phyloP scores from a whole-genome alignment of 2,329 filamentous ascomycete species.

The Paraphoma sp. region DNA sequence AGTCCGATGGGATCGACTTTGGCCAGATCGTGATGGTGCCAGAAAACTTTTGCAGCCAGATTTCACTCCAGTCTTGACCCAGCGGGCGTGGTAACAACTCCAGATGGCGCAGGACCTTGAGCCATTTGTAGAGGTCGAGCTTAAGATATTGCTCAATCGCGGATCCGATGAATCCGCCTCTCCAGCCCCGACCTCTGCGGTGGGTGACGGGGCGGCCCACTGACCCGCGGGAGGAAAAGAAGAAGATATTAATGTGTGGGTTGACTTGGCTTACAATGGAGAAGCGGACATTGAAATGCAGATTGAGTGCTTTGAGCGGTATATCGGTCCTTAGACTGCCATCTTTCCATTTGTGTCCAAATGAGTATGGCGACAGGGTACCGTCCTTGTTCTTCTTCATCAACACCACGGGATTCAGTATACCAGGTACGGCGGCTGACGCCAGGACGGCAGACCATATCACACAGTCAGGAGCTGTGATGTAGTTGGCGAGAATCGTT shows the following conservation, averaged over 20 bases:
- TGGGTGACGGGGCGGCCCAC: slow-evolving; percentile 95
- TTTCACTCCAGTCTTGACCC: slow-evolving; percentile 94
- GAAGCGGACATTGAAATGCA: slow-evolving; percentile 99
- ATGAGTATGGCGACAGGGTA: slow-evolving; percentile 84
- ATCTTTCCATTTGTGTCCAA: slow-evolving; percentile 99
- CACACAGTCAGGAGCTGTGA: slow-evolving; percentile 94
- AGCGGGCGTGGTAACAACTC: slow-evolving; percentile 89
- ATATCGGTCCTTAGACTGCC: slow-evolving; percentile 94
- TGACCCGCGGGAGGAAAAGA: slow-evolving; percentile 92
- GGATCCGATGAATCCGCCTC: slow-evolving; percentile 91
- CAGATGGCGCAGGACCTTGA: slow-evolving; percentile 90
- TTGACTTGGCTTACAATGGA: slow-evolving; percentile 89
- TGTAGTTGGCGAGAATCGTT: slow-evolving; percentile 91
- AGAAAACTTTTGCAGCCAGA: slow-evolving; percentile 94
- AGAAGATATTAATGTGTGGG: slow-evolving; percentile 97
- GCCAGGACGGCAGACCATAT: slow-evolving; percentile 97
- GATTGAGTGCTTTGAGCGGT: slow-evolving; percentile 88
- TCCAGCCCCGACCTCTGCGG: slow-evolving; percentile 90
- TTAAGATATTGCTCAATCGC: slow-evolving; percentile 95
- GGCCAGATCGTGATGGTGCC: slow-evolving; percentile 98
- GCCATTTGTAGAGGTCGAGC: slow-evolving; percentile 95
- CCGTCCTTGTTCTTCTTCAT: slow-evolving; percentile 85
- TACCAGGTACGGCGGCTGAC: slow-evolving; percentile 93
- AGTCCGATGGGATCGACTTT: slow-evolving; percentile 78
- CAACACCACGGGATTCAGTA: slow-evolving; percentile 92